phyloP scores from a whole-genome alignment of 202 grass and related monocot genomes.

The Musa balbisiana region DNA sequence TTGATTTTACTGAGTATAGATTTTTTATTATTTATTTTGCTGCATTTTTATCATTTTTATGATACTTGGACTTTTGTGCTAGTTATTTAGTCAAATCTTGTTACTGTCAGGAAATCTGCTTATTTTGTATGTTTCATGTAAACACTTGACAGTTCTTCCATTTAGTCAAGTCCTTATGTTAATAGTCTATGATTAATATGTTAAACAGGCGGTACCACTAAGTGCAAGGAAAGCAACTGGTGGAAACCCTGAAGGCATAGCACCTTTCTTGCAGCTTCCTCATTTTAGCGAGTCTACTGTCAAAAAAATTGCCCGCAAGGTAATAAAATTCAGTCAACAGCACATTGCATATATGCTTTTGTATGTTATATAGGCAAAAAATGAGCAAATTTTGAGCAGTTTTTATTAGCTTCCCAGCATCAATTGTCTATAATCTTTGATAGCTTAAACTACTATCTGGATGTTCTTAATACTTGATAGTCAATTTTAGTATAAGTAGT shows the following conservation, averaged over 20 bases:
- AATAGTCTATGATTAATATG: not conserved
- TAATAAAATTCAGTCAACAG: constrained; percentile 7
- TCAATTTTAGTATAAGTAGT: not conserved
- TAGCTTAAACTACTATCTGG: not conserved
- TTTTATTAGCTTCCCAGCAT: not conserved
- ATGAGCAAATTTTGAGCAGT: too few species aligned
- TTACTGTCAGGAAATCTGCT: not conserved
- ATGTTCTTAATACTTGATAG: not conserved
- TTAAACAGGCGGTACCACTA: constrained; percentile 67
- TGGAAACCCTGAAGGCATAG: constrained; percentile 74
- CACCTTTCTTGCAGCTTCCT: constrained; percentile 88
- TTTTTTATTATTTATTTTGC: not conserved
- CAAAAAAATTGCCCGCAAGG: constrained; percentile 87
- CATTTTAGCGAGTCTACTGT: constrained; percentile 72
- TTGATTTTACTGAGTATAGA: too few species aligned
- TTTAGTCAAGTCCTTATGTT: constrained; percentile 20
- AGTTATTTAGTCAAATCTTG: not conserved
- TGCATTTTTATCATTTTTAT: not conserved
- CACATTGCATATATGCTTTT: not conserved
- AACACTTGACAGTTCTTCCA: not conserved
- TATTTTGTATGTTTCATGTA: not conserved
- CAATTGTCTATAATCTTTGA: not conserved
- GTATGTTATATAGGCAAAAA: not conserved
- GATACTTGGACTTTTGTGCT: not conserved
- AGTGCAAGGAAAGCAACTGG: constrained; percentile 72